Percentiles rank a stretch among this genome's conserved stretches.
phyloP scores from a whole-genome alignment of 352 stramenopile species.

The Phytophthora cryptogea region DNA sequence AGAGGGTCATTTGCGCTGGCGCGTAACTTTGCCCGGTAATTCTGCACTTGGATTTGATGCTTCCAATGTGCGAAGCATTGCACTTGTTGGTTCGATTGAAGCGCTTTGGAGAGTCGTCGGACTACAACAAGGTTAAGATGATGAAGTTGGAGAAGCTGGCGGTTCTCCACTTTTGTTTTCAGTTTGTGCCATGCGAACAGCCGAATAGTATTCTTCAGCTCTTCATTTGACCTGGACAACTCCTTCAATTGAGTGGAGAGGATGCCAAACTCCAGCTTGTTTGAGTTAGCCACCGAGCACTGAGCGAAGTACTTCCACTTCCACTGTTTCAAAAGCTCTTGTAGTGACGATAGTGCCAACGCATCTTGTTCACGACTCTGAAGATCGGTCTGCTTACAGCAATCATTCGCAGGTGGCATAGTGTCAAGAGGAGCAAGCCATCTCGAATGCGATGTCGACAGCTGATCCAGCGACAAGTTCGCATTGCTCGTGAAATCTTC shows the following conservation, averaged over 20 bases:
- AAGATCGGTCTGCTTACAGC: background rate
- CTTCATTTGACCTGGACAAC: conserved; percentile 4
- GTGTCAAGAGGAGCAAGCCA: conserved; percentile 20
- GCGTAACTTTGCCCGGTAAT: conserved; percentile 12
- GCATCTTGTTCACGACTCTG: conserved; percentile 1
- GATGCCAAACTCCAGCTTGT: conserved; percentile 1
- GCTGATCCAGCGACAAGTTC: conserved; percentile 9
- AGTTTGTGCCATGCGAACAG: conserved; percentile 26
- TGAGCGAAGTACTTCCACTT: conserved; percentile 42
- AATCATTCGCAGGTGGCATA: background rate
- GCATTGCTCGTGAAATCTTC: conserved; percentile 25
- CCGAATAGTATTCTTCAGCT: conserved; percentile 19
- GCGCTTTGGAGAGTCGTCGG: conserved; percentile 16
- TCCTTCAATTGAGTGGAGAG: conserved; percentile 16
- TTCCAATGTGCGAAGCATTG: conserved; percentile 28
- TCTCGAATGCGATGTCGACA: conserved; percentile 17
- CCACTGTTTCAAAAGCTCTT: conserved; percentile 22
- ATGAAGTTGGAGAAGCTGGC: conserved; percentile 16
- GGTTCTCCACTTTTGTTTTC: conserved; percentile 20
- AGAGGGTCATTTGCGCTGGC: conserved; percentile 12
- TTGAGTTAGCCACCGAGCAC: conserved; percentile 22
- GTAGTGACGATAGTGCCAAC: background rate
- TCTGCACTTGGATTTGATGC: conserved; percentile 10
- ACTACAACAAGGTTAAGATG: conserved; percentile 10
- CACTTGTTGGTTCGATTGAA: conserved; percentile 16